A percentile compares a stretch with the other conserved stretches of the same genome.
Conservation (phyloP, 176 grass and related monocot species). For the Oryza meyeriana region DNA sequence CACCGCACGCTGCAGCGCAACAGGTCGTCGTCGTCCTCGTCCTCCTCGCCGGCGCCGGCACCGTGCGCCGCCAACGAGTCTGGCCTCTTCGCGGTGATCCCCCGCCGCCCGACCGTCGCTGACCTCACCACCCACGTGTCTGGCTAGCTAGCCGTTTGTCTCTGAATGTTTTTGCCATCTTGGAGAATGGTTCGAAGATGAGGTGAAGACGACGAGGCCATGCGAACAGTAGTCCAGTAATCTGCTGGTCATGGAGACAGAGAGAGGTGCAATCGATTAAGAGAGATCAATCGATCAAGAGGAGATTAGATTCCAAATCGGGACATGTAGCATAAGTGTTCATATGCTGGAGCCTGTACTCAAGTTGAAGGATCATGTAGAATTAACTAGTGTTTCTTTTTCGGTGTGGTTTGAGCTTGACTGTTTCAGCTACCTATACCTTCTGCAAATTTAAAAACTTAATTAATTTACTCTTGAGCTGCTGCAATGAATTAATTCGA, state of each 20-base stretch:
- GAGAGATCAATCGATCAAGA: not conserved
- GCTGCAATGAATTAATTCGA: not conserved
- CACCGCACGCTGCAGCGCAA: slow-evolving; percentile 7
- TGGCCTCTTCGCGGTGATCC: not conserved
- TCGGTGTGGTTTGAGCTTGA: not conserved
- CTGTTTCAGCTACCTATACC: too few species aligned
- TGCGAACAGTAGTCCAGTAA: not conserved
- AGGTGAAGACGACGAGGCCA: not conserved
- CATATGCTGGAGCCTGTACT: too few species aligned
- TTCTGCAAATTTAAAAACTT: too few species aligned
- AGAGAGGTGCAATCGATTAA: not conserved
- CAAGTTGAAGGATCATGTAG: not conserved
- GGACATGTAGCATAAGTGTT: too few species aligned
- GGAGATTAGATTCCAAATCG: not conserved
- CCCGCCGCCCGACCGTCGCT: slow-evolving; percentile 27
- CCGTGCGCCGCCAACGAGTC: not conserved
- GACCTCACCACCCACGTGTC: slow-evolving; percentile 28
- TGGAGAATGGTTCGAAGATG: not conserved
- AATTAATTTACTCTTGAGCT: not conserved
- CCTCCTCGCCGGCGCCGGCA: not conserved
- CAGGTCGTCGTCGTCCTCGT: not conserved
- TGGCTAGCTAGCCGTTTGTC: not conserved
- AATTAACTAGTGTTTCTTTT: not conserved
- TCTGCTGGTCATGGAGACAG: not conserved
- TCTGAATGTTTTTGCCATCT: not conserved